Percentiles rank a stretch among this genome's conserved stretches.
These are phyloP conservation scores for Zygotorulaspora mrakii DNA, from an alignment of 1,139 yeast genomes.

Conservation along the genomic window DNA sequence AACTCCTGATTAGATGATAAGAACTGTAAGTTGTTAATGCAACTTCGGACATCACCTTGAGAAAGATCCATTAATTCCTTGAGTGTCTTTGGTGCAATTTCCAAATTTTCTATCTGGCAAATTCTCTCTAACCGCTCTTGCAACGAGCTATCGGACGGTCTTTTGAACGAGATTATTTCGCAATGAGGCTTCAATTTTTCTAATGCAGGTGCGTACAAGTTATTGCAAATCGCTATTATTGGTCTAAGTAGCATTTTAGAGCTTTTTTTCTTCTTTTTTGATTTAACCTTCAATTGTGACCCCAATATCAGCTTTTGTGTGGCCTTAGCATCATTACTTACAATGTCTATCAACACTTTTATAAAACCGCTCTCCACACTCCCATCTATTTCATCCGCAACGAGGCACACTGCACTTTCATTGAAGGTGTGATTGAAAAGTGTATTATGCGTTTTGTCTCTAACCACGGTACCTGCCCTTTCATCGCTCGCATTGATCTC, in stretches of 20 bases:
- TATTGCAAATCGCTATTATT: constrained; percentile 89
- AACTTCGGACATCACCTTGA: constrained; percentile 82
- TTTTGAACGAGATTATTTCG: constrained; percentile 64
- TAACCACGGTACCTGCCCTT: constrained; percentile 54
- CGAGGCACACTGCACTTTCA: constrained; percentile 65
- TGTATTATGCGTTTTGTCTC: constrained; percentile 64
- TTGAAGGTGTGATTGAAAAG: constrained; percentile 59
- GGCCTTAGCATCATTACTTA: constrained; percentile 57
- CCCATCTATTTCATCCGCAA: constrained; percentile 91
- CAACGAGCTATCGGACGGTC: constrained; percentile 51
- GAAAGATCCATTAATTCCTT: constrained; percentile 63
- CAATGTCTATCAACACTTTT: constrained; percentile 58
- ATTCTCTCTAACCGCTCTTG: constrained; percentile 48
- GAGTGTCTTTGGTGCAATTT: constrained; percentile 40
- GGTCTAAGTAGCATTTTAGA: constrained; percentile 64
- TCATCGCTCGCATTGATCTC: constrained; percentile 93
- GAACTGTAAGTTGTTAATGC: constrained; percentile 81
- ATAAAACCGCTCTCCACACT: constrained; percentile 80
- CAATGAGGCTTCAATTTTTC: constrained; percentile 70
- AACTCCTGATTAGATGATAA: constrained; percentile 24
- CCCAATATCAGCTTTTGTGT: constrained; percentile 34
- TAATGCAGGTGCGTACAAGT: constrained; percentile 67
- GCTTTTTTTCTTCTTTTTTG: constrained; percentile 32
- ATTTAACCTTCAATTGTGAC: constrained; percentile 20
- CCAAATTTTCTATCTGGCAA: constrained; percentile 46